Percentiles rank a stretch among this genome's conserved stretches.
Conservation (phyloP, 73 alveolate genomes). For the Paramecium sexaurelia region DNA sequence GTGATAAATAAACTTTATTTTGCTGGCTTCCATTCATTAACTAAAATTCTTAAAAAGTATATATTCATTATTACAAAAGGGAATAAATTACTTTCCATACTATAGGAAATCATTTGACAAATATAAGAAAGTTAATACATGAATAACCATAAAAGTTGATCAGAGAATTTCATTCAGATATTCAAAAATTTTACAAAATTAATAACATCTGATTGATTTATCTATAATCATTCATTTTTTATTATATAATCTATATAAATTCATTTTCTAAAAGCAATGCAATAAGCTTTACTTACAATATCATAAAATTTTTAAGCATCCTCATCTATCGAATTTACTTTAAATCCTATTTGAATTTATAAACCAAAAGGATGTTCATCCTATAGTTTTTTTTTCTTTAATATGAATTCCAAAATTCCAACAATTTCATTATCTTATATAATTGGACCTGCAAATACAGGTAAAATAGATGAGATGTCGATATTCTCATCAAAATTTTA, state of each 20-base stretch:
- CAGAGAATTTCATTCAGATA: neutral
- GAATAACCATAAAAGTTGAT: neutral
- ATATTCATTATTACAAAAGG: neutral
- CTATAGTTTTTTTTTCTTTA: neutral
- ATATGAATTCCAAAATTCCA: neutral
- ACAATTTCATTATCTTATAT: neutral
- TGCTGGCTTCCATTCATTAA: constrained; percentile 41
- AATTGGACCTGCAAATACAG: constrained; percentile 54
- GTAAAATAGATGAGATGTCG: constrained; percentile 8
- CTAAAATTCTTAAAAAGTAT: constrained; percentile 14
- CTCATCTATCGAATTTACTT: neutral
- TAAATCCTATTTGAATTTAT: neutral
- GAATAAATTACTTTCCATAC: neutral
- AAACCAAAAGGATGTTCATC: neutral
- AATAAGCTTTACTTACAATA: neutral
- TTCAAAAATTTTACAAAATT: neutral
- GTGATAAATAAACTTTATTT: constrained; percentile 58
- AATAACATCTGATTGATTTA: constrained; percentile 19
- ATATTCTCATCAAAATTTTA: constrained; percentile 36
- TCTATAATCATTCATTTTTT: neutral
- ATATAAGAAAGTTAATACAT: neutral
- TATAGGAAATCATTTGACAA: neutral
- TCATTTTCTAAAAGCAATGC: neutral
- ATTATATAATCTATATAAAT: neutral
- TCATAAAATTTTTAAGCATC: constrained; percentile 27